These are phyloP conservation scores for Gossypium gossypioides DNA, from an alignment of 441 rosid genomes.

Conservation along the genomic window DNA sequence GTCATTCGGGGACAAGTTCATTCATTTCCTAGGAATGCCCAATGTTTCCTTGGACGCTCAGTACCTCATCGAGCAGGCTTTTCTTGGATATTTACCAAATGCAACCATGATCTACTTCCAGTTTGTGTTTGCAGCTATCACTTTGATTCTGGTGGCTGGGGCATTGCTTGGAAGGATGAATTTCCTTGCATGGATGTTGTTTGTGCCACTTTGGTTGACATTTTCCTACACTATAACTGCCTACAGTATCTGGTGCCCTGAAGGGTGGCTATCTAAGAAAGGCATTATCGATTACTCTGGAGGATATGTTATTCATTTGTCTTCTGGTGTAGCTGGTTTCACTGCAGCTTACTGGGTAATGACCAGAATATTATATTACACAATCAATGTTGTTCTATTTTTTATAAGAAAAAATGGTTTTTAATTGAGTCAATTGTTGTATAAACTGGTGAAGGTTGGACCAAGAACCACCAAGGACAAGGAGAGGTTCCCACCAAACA, in stretches of 20 bases:
- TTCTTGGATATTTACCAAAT: slow-evolving; percentile 23
- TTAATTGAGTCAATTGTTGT: background rate
- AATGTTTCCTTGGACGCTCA: slow-evolving; percentile 25
- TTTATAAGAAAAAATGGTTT: background rate
- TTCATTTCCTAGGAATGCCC: slow-evolving; percentile 33
- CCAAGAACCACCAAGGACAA: slow-evolving; percentile 51
- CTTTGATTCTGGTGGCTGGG: slow-evolving; percentile 44
- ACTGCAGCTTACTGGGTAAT: slow-evolving; percentile 54
- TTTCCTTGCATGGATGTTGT: slow-evolving; percentile 57
- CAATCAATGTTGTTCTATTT: background rate
- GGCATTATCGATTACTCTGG: slow-evolving; percentile 52
- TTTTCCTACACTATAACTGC: slow-evolving; percentile 50
- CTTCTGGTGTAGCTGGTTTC: slow-evolving; percentile 60
- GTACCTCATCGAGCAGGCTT: slow-evolving; percentile 11
- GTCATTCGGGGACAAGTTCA: slow-evolving; percentile 31
- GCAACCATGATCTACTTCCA: slow-evolving; percentile 53
- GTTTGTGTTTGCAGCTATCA: slow-evolving; percentile 49
- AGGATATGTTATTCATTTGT: slow-evolving; percentile 55
- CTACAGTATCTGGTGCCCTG: slow-evolving; percentile 37
- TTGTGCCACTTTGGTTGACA: slow-evolving; percentile 58
- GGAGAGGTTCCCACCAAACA: slow-evolving; percentile 57
- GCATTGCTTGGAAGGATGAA: slow-evolving; percentile 62
- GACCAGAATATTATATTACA: background rate
- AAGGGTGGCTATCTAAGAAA: slow-evolving; percentile 30
- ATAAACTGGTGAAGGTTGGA: slow-evolving; percentile 31